A percentile compares a stretch with the other conserved stretches of the same genome.
Conservation (phyloP, 2,329 filamentous ascomycete species). For the Davidsoniella neocaledoniae region DNA sequence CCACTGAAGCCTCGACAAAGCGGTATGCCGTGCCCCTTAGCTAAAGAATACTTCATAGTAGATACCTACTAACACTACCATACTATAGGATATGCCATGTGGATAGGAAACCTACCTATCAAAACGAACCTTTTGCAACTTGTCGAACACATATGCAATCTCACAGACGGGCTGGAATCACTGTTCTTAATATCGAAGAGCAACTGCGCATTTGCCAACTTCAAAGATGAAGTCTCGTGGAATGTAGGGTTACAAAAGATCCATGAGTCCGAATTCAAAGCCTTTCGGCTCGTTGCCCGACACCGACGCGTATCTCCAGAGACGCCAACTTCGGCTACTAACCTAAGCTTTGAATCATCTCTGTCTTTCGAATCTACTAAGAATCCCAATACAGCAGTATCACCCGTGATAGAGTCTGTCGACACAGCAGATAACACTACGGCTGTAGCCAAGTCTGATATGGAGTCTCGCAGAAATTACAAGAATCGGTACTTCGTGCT, state of each 20-base stretch:
- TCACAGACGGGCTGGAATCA: slow-evolving; percentile 66
- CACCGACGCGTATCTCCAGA: slow-evolving; percentile 39
- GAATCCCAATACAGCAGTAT: neutral
- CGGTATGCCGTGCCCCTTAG: neutral
- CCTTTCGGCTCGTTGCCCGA: slow-evolving; percentile 71
- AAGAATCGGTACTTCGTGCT: slow-evolving; percentile 65
- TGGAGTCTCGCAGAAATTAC: neutral
- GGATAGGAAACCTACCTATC: slow-evolving; percentile 87
- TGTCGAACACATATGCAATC: slow-evolving; percentile 79
- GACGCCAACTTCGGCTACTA: neutral
- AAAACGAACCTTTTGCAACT: slow-evolving; percentile 65
- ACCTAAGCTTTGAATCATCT: neutral
- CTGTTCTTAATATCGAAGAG: slow-evolving; percentile 92
- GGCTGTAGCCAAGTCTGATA: neutral
- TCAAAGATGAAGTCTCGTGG: slow-evolving; percentile 64
- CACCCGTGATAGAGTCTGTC: neutral
- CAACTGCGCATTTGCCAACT: slow-evolving; percentile 95
- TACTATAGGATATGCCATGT: slow-evolving; percentile 62
- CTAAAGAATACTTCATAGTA: slow-evolving; percentile 7
- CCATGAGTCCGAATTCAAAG: slow-evolving; percentile 79
- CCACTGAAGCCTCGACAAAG: slow-evolving; percentile 6
- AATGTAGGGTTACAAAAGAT: slow-evolving; percentile 63
- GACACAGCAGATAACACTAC: neutral
- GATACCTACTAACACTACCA: slow-evolving; percentile 11
- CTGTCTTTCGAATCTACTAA: neutral